Percentiles rank a stretch among this genome's conserved stretches.
Evolutionary conservation across 768 basidiomycete genomes (phyloP).

Genomic region (Pulveroboletus frians): DNA sequence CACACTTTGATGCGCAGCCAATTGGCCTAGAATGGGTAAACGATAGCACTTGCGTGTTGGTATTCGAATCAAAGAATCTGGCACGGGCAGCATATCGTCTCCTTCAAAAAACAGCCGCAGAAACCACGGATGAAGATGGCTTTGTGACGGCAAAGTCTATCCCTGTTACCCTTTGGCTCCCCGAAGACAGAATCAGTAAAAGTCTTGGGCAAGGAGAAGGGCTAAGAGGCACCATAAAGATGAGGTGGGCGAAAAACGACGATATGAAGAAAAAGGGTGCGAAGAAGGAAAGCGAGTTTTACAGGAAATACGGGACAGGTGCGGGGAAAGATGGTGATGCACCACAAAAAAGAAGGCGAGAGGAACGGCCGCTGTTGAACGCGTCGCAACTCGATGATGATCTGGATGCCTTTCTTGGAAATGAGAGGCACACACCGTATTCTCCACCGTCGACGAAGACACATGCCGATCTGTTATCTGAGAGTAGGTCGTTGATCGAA

Average conservation of each 20-base stretch:
- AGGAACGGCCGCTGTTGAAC: conserved; percentile 30
- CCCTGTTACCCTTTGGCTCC: conserved; percentile 72
- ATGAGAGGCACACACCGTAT: conserved; percentile 32
- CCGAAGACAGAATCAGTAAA: conserved; percentile 69
- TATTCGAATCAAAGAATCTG: conserved; percentile 53
- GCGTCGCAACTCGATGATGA: conserved; percentile 57
- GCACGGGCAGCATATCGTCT: conserved; percentile 49
- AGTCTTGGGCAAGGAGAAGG: conserved; percentile 68
- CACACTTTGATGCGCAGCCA: conserved; percentile 69
- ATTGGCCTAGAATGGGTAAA: conserved; percentile 83
- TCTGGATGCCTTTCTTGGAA: conserved; percentile 62
- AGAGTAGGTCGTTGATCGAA: conserved; percentile 51
- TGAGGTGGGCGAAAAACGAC: conserved; percentile 69
- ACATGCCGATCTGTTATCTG: conserved; percentile 59
- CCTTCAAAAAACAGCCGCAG: conserved; percentile 48
- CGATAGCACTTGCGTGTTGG: conserved; percentile 75
- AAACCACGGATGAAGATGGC: conserved; percentile 50
- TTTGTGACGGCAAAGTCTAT: conserved; percentile 62
- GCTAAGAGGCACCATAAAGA: conserved; percentile 56
- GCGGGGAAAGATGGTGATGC: conserved; percentile 58
- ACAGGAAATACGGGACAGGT: conserved; percentile 61
- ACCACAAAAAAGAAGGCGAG: conserved; percentile 34
- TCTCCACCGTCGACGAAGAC: conserved; percentile 52
- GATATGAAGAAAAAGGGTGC: conserved; percentile 81
- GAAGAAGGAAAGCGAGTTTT: conserved; percentile 68